Conservation (phyloP, 768 basidiomycete species). For the Tulasnella sp. region DNA sequence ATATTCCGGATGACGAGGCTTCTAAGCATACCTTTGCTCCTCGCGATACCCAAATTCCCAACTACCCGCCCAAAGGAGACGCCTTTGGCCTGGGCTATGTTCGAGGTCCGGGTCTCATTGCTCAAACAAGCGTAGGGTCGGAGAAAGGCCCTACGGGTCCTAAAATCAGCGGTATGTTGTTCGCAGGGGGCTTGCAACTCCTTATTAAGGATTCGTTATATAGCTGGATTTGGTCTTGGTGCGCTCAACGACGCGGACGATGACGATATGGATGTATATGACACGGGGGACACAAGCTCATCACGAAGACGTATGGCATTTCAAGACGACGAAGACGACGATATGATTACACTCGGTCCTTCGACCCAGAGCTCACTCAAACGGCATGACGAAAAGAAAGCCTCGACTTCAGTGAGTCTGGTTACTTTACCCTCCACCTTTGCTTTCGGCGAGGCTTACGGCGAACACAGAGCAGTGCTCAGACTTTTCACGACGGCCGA, state of each 20-base stretch:
- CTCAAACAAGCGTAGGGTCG: neutral
- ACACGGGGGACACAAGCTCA: slow-evolving; percentile 47
- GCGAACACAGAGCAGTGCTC: slow-evolving; percentile 36
- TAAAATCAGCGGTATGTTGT: slow-evolving; percentile 37
- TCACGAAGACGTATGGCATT: slow-evolving; percentile 60
- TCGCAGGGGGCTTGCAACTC: neutral
- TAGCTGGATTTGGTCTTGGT: slow-evolving; percentile 86
- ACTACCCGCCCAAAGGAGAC: slow-evolving; percentile 71
- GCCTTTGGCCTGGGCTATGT: slow-evolving; percentile 79
- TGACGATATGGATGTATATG: slow-evolving; percentile 87
- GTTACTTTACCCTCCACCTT: neutral
- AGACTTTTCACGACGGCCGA: slow-evolving; percentile 73
- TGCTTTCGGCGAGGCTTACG: neutral
- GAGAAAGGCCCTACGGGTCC: slow-evolving; percentile 32
- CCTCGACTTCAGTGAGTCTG: neutral
- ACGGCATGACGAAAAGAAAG: neutral
- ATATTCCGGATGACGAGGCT: slow-evolving; percentile 77
- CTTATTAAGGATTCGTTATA: neutral
- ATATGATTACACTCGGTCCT: slow-evolving; percentile 44
- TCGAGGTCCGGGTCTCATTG: slow-evolving; percentile 55
- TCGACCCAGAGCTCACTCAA: neutral
- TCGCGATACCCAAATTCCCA: slow-evolving; percentile 69
- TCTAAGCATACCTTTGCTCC: slow-evolving; percentile 86
- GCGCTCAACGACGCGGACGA: slow-evolving; percentile 93
- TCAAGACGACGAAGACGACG: slow-evolving; percentile 68